These are phyloP conservation scores for Populus davidiana DNA, from an alignment of 345 rosid genomes.

Conservation along the genomic window DNA sequence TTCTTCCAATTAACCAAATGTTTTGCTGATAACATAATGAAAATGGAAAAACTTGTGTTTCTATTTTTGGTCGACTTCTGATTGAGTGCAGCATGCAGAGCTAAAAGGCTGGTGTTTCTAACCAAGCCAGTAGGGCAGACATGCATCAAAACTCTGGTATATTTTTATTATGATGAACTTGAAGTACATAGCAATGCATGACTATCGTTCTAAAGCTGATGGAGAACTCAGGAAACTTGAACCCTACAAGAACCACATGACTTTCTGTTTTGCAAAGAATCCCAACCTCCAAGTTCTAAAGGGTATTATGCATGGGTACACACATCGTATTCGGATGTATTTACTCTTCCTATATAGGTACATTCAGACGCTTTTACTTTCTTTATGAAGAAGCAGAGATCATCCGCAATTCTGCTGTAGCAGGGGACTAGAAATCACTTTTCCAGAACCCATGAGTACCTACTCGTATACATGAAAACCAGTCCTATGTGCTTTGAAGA, in stretches of 20 bases:
- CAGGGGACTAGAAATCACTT: not conserved
- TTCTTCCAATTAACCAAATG: not conserved
- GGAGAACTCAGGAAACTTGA: not conserved
- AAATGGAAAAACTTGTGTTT: not conserved
- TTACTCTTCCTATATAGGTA: not conserved
- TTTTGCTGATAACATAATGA: not conserved
- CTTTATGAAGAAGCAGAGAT: not conserved
- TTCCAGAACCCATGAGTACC: not conserved
- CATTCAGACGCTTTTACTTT: not conserved
- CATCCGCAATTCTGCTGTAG: not conserved
- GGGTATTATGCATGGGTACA: not conserved
- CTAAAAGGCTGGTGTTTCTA: not conserved
- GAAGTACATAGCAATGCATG: not conserved
- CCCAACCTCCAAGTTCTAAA: not conserved
- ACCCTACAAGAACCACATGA: not conserved
- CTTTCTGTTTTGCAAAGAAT: not conserved
- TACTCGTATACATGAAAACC: not conserved
- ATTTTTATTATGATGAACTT: not conserved
- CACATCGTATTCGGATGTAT: not conserved
- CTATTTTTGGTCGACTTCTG: not conserved
- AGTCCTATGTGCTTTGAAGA: not conserved
- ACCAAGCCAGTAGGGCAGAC: not conserved
- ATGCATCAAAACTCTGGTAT: not conserved
- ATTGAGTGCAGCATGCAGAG: not conserved
- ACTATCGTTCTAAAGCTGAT: not conserved